Evolutionary conservation across 2,329 filamentous ascomycete species (phyloP).

Genomic region (Fusarium tricinctum): DNA sequence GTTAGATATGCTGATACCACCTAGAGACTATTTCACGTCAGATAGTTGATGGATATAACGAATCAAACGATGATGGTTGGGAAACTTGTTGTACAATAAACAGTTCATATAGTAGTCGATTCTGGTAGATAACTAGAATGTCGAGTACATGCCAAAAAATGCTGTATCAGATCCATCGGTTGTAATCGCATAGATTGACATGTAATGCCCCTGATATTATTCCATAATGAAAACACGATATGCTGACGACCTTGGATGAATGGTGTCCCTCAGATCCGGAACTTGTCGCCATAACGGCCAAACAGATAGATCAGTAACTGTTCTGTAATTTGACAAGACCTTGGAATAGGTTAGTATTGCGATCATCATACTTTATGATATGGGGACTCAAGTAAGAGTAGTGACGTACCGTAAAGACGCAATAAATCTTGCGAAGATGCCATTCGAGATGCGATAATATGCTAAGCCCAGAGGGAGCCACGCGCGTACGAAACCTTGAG

Average conservation of each 20-base stretch:
- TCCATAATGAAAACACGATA: not conserved
- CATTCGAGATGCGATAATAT: no score
- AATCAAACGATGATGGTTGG: not conserved
- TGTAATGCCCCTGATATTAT: not conserved
- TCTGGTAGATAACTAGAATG: not conserved
- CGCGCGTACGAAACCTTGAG: not conserved
- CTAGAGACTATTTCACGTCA: not conserved
- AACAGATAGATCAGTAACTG: no score
- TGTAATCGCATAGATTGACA: not conserved
- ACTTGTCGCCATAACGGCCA: not conserved
- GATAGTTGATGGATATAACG: not conserved
- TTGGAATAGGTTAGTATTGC: not conserved
- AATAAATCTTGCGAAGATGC: not conserved
- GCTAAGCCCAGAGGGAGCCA: no score
- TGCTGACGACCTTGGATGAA: not conserved
- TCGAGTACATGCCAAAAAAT: not conserved
- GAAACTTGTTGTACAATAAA: not conserved
- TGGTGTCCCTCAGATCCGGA: not conserved
- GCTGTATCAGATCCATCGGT: not conserved
- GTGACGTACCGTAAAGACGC: not conserved
- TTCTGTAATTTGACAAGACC: not conserved
- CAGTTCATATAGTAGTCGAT: not conserved
- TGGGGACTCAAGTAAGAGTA: not conserved
- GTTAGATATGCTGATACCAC: not conserved
- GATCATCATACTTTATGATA: not conserved